Evolutionary conservation across 768 basidiomycete species (phyloP).

Genomic region (Brasilioporus rufonigricans): DNA sequence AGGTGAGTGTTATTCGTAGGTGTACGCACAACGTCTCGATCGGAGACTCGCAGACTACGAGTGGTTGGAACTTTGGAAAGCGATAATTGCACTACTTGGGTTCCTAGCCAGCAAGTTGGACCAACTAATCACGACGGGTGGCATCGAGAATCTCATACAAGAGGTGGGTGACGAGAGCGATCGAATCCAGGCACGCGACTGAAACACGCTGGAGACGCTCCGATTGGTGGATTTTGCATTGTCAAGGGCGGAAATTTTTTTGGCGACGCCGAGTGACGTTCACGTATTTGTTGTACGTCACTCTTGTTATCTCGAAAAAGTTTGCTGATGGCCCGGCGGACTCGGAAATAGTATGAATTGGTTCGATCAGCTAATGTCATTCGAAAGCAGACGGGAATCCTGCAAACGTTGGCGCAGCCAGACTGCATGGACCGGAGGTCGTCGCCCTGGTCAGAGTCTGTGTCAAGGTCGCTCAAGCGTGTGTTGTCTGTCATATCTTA

Average conservation of each 20-base stretch:
- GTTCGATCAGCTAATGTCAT: constrained; percentile 52
- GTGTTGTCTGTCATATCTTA: constrained; percentile 46
- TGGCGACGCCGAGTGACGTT: constrained; percentile 52
- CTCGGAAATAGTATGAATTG: constrained; percentile 54
- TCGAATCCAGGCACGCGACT: neutral
- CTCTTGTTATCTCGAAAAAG: neutral
- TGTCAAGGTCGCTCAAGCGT: constrained; percentile 39
- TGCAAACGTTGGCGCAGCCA: constrained; percentile 38
- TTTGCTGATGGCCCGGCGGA: neutral
- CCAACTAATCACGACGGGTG: constrained; percentile 49
- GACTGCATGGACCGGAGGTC: constrained; percentile 27
- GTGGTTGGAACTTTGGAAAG: constrained; percentile 65
- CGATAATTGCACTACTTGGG: constrained; percentile 50
- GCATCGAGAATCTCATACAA: constrained; percentile 49
- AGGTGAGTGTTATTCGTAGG: constrained; percentile 37
- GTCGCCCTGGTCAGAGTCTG: constrained; percentile 32
- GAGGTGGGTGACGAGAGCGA: constrained; percentile 42
- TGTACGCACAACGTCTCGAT: neutral
- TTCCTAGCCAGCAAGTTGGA: constrained; percentile 58
- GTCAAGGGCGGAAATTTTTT: constrained; percentile 49
- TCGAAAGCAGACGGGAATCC: constrained; percentile 44
- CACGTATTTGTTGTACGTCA: constrained; percentile 62
- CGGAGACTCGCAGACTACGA: constrained; percentile 47
- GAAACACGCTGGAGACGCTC: constrained; percentile 40
- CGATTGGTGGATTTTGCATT: constrained; percentile 51